Conservation (phyloP, 306 rosid genomes). For the Quercus alba region DNA sequence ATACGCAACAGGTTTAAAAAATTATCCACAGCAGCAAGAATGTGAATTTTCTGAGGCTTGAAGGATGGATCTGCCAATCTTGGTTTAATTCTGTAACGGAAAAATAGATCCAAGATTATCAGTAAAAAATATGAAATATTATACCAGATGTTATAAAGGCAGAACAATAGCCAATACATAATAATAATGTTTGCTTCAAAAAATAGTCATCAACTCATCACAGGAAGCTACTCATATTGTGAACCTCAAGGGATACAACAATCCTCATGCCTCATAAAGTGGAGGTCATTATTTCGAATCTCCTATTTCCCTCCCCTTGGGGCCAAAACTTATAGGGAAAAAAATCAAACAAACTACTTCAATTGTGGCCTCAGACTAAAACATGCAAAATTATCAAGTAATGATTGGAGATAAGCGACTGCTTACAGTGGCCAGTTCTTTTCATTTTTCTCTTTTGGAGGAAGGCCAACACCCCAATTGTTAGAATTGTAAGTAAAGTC, state of each 20-base stretch:
- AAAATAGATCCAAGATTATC: constrained; percentile 11
- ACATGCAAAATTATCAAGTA: neutral
- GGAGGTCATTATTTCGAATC: no score
- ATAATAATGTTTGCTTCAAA: neutral
- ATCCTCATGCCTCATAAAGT: no score
- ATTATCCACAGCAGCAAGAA: constrained; percentile 59
- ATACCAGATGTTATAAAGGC: constrained; percentile 1
- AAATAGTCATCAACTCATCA: neutral
- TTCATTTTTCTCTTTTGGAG: constrained; percentile 83
- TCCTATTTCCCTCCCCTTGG: no score
- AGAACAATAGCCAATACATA: neutral
- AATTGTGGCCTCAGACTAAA: neutral
- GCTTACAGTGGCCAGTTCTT: constrained; percentile 84
- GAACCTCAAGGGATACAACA: no score
- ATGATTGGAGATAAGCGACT: constrained; percentile 6
- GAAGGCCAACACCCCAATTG: constrained; percentile 97
- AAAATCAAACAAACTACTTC: neutral
- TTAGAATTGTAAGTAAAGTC: constrained; percentile 79
- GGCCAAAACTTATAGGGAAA: no score
- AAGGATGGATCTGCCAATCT: constrained; percentile 85
- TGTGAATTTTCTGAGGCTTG: constrained; percentile 63
- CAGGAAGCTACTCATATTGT: neutral
- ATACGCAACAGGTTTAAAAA: constrained; percentile 63
- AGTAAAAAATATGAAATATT: neutral
- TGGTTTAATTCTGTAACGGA: constrained; percentile 69